Evolutionary conservation across 441 rosid species (phyloP), one percentile per base, ranked within the genome.

Genomic region (Brassica hybrid): DNA sequence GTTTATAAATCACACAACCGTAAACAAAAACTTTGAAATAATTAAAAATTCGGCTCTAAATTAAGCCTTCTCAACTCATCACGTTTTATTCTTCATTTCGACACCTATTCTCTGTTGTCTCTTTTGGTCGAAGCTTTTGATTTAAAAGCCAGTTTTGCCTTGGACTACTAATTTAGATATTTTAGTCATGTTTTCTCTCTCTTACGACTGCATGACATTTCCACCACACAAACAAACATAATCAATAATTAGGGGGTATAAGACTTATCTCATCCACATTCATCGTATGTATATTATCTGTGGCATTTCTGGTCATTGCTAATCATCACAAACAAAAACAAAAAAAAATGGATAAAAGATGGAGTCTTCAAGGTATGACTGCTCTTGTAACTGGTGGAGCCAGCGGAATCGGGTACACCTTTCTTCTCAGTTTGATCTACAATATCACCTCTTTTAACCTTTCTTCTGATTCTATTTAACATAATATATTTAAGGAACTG

Each of bases 331-430:
- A 56, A 19, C 4, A 18, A 45, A 45, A 45, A 13, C 7, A n/a
- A 48, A 48, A 50, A 54, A 17, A 12, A 59, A 59, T 59, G 64
- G 64, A 59, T 59, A 23, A 30, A 32, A 69, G 79, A 69, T 76
- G 79, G 74, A 69, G 69, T 36, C 79, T 76, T 50, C 64, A 69
- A 62, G 66, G 66, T 62, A 62, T 8, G 66, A 3, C 43, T n/a
- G 66, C 66, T 62, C 66, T 62, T 30, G 79, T 76, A 7, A 76
- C 79, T 6, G 79, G 79, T 21, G 79, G 43, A 69, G 79, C 64
- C 19, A 61, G 79, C 8, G 79, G 74, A 52, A 77, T 77, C 2
- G 80, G 78, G 78, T 78, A 43, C 1, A 16, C 19, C 0, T 54
- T 54, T 48, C 41, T 62, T 52, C 30, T 6, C 65, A 36, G 54